Percentiles rank a stretch among this genome's conserved stretches.
phyloP scores from a whole-genome alignment of 495 filamentous ascomycete species.

The Aspergillus kassunensis region DNA sequence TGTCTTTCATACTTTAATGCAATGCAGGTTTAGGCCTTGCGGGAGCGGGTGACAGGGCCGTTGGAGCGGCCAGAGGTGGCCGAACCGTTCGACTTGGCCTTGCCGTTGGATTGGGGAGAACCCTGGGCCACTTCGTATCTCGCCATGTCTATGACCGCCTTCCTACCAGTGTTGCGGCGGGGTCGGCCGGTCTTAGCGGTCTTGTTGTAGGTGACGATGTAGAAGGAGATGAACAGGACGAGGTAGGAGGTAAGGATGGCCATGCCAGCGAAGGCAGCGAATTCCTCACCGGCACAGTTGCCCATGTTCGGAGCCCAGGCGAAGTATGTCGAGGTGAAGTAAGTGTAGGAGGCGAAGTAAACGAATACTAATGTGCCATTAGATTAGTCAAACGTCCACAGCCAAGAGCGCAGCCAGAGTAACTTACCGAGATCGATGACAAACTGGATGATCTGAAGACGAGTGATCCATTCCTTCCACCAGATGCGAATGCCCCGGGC shows the following conservation, averaged over 20 bases:
- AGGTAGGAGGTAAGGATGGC: slow-evolving; percentile 90
- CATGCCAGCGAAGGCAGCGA: slow-evolving; percentile 90
- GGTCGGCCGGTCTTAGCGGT: slow-evolving; percentile 57
- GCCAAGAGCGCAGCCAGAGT: background rate
- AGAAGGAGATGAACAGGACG: slow-evolving; percentile 98
- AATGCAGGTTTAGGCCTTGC: slow-evolving; percentile 43
- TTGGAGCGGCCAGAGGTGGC: slow-evolving; percentile 38
- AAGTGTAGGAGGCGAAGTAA: slow-evolving; percentile 94
- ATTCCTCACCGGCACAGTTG: slow-evolving; percentile 92
- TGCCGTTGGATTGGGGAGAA: slow-evolving; percentile 20
- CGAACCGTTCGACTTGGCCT: slow-evolving; percentile 32
- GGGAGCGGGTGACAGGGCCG: slow-evolving; percentile 46
- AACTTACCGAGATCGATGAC: slow-evolving; percentile 54
- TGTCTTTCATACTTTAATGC: background rate
- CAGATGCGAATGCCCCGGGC: slow-evolving; percentile 55
- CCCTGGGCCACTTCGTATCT: slow-evolving; percentile 45
- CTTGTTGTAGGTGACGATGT: slow-evolving; percentile 95
- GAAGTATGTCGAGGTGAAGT: slow-evolving; percentile 93
- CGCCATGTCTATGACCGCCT: slow-evolving; percentile 52
- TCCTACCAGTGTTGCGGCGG: slow-evolving; percentile 48
- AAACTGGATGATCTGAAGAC: slow-evolving; percentile 56
- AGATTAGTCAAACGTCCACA: slow-evolving; percentile 1
- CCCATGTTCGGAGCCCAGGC: slow-evolving; percentile 75
- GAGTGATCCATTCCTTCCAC: slow-evolving; percentile 60
- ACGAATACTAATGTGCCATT: slow-evolving; percentile 61